phyloP scores from a whole-genome alignment of 1,284 basidiomycete species.

The Boletus semigastroideus region DNA sequence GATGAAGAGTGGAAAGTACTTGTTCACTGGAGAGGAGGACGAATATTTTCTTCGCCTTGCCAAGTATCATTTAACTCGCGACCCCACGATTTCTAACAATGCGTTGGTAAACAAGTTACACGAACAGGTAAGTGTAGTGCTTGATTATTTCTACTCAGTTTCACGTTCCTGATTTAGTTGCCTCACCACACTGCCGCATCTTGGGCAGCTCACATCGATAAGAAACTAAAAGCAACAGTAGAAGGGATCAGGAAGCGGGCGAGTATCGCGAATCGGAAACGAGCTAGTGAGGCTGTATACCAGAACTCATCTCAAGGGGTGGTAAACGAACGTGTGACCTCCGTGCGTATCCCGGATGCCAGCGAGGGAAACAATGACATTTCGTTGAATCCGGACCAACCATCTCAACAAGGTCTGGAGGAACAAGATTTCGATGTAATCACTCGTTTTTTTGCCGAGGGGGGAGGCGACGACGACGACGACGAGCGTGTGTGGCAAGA shows the following conservation, averaged over 20 bases:
- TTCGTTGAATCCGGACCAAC: not conserved
- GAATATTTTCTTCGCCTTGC: conserved; percentile 41
- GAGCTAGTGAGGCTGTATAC: not conserved
- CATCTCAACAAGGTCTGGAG: conserved; percentile 17
- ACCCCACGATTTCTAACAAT: conserved; percentile 36
- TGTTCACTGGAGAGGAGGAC: conserved; percentile 47
- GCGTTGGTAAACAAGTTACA: conserved; percentile 36
- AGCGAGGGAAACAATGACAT: not conserved
- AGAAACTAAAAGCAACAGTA: conserved; percentile 27
- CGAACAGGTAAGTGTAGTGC: conserved; percentile 38
- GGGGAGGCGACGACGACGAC: conserved; percentile 44
- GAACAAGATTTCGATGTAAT: conserved; percentile 47
- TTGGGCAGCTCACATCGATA: conserved; percentile 34
- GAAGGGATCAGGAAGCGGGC: conserved; percentile 34
- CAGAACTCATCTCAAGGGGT: not conserved
- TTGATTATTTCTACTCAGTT: not conserved
- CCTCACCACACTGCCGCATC: conserved; percentile 45
- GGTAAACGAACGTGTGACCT: not conserved
- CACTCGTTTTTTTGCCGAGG: conserved; percentile 49
- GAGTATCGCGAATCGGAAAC: conserved; percentile 33
- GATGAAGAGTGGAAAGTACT: conserved; percentile 32
- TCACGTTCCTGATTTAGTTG: conserved; percentile 35
- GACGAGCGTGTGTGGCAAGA: conserved; percentile 51
- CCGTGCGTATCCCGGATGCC: not conserved
- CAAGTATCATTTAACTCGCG: conserved; percentile 36